phyloP scores from a whole-genome alignment of 2,329 filamentous ascomycete species.

The Calonectria naviculata region DNA sequence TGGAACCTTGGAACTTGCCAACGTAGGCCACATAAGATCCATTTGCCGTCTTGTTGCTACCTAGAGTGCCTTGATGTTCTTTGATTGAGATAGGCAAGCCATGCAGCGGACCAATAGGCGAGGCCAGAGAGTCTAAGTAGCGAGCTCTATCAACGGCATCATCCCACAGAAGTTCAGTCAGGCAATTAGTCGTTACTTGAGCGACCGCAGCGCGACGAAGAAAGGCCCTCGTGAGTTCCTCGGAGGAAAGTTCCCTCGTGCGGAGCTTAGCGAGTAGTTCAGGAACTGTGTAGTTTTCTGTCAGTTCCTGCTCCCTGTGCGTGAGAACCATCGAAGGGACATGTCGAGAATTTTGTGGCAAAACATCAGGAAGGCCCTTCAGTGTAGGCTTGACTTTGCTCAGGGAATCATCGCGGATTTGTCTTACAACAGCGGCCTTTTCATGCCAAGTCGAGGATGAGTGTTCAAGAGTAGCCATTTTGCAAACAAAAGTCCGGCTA shows the following conservation, averaged over 20 bases:
- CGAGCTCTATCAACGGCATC: slow-evolving; percentile 45
- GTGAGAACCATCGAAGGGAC: slow-evolving; percentile 36
- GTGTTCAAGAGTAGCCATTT: neutral
- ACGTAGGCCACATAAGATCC: slow-evolving; percentile 45
- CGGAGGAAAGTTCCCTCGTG: slow-evolving; percentile 33
- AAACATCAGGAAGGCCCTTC: slow-evolving; percentile 32
- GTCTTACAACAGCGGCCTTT: neutral
- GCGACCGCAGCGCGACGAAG: slow-evolving; percentile 40
- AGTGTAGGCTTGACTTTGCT: slow-evolving; percentile 40
- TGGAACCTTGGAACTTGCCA: slow-evolving; percentile 46
- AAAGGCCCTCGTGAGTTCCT: slow-evolving; percentile 41
- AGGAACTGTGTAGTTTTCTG: slow-evolving; percentile 37
- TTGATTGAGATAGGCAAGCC: slow-evolving; percentile 50
- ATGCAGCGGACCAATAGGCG: slow-evolving; percentile 46
- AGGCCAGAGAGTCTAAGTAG: slow-evolving; percentile 45
- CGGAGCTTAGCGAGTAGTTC: slow-evolving; percentile 32
- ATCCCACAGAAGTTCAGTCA: slow-evolving; percentile 49
- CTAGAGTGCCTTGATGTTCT: slow-evolving; percentile 49
- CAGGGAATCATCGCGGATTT: slow-evolving; percentile 34
- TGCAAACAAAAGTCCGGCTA: neutral
- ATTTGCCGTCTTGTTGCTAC: slow-evolving; percentile 39
- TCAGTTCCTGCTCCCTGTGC: slow-evolving; percentile 39
- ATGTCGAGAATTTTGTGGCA: slow-evolving; percentile 34
- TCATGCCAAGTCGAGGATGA: neutral
- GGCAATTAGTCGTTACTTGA: slow-evolving; percentile 46